phyloP scores from a whole-genome alignment of 306 rosid species.

The Prunus campanulata region DNA sequence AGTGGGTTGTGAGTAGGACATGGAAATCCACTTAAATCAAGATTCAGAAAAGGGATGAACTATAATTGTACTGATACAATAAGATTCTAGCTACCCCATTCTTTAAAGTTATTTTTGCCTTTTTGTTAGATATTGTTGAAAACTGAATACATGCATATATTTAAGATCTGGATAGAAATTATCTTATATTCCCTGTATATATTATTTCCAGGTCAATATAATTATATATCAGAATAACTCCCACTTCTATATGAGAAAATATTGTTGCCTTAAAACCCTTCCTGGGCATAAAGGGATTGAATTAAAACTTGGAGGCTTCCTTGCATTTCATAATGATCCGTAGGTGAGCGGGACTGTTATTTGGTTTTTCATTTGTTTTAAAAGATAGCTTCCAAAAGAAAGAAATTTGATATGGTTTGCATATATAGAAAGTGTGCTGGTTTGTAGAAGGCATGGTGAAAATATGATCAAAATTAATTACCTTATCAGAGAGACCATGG shows the following conservation, averaged over 20 bases:
- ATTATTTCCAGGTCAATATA: not conserved
- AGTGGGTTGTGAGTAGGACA: conserved; percentile 10
- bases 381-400: not conserved
- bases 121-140: not conserved
- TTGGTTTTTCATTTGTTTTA: not conserved
- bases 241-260: not conserved
- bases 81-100: not conserved
- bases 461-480: not conserved
- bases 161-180: too few relatives aligned
- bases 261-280: not conserved
- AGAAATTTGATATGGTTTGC: not conserved
- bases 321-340: not conserved
- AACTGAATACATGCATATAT: not conserved
- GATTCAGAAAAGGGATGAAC: not conserved
- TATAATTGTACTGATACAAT: not conserved
- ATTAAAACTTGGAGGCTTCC: not conserved
- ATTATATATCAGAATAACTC: not conserved
- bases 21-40: not conserved
- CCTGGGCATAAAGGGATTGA: too few relatives aligned
- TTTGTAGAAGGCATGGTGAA: conserved; percentile 11
- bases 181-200: not conserved
- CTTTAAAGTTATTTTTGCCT: not conserved
- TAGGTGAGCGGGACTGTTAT: not conserved
- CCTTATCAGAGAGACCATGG: conserved; percentile 7
- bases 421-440: not conserved